A percentile compares a stretch with the other conserved stretches of the same genome.
These are phyloP conservation scores for Macrophomina phaseolina DNA, from an alignment of 2,329 filamentous ascomycete species.

Conservation along the genomic window DNA sequence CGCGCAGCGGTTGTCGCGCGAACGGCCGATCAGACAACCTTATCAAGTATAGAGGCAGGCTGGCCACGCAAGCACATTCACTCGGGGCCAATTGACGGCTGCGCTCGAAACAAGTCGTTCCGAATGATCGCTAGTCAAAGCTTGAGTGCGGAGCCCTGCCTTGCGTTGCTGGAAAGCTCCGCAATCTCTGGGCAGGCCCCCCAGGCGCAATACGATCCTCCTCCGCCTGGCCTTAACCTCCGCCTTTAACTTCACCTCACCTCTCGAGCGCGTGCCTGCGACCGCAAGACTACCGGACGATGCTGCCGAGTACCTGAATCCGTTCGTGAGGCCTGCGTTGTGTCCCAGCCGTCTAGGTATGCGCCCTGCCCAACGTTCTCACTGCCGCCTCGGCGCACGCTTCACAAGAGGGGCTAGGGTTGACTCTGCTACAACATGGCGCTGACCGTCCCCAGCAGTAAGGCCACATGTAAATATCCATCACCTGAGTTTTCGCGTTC, in stretches of 20 bases:
- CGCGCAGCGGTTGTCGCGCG: conserved; percentile 17
- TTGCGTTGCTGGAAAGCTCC: conserved; percentile 19
- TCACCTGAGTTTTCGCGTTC: neutral
- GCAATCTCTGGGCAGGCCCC: conserved; percentile 15
- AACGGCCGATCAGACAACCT: conserved; percentile 26
- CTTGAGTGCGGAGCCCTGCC: conserved; percentile 17
- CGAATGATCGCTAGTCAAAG: conserved; percentile 23
- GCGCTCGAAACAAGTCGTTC: conserved; percentile 20
- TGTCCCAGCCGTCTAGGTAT: neutral
- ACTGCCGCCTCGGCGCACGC: neutral
- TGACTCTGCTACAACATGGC: conserved; percentile 2
- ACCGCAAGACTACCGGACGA: neutral
- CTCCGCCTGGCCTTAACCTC: neutral
- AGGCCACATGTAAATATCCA: conserved; percentile 9
- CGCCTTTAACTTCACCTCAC: conserved; percentile 5
- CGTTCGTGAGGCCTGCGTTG: neutral
- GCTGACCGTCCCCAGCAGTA: conserved; percentile 1
- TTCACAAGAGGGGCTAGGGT: conserved; percentile 6
- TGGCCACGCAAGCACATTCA: conserved; percentile 20
- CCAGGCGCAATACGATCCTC: conserved; percentile 12
- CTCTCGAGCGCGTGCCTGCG: conserved; percentile 1
- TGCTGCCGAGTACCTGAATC: neutral
- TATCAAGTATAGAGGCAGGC: conserved; percentile 17
- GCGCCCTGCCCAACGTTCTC: neutral
- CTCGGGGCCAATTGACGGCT: conserved; percentile 10